These are phyloP conservation scores for Dissophora ornata DNA, from an alignment of 192 early-diverging fungal genomes.

Conservation along the genomic window DNA sequence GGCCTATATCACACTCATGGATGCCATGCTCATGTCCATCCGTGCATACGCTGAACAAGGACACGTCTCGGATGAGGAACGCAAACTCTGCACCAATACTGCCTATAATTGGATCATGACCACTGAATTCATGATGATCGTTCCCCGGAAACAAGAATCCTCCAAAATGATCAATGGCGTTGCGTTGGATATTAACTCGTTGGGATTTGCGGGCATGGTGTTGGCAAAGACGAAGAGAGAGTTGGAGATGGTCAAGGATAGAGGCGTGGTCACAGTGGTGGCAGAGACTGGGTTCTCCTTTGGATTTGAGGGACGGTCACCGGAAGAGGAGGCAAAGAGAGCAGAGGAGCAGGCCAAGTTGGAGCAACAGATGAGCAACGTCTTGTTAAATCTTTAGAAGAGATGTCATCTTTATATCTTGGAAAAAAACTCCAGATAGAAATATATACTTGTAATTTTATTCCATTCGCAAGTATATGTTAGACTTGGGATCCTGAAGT, in stretches of 20 bases:
- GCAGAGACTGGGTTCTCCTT: constrained; percentile 40
- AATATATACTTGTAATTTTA: too few relatives aligned
- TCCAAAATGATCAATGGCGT: constrained; percentile 15
- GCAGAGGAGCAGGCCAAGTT: constrained; percentile 17
- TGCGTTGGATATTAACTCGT: constrained; percentile 58
- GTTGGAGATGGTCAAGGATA: constrained; percentile 42
- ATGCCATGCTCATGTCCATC: constrained; percentile 61
- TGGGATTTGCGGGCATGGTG: constrained; percentile 65
- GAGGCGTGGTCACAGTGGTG: constrained; percentile 36
- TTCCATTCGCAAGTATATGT: too few relatives aligned
- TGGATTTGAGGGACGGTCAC: not conserved
- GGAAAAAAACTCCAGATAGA: not conserved
- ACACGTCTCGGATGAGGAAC: constrained; percentile 14
- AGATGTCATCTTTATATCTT: not conserved
- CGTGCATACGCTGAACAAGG: constrained; percentile 50
- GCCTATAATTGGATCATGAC: constrained; percentile 70
- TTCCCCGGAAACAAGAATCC: constrained; percentile 56
- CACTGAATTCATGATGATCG: constrained; percentile 63
- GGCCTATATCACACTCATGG: constrained; percentile 61
- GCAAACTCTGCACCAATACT: not conserved
- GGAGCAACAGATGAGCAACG: constrained; percentile 30
- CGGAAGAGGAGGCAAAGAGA: constrained; percentile 1
- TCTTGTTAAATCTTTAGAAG: constrained; percentile 19
- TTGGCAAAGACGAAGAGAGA: constrained; percentile 57
- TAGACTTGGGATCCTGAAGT: too few relatives aligned